Evolutionary conservation across 768 basidiomycete species (phyloP).

Genomic region (Pluteus cervinus): DNA sequence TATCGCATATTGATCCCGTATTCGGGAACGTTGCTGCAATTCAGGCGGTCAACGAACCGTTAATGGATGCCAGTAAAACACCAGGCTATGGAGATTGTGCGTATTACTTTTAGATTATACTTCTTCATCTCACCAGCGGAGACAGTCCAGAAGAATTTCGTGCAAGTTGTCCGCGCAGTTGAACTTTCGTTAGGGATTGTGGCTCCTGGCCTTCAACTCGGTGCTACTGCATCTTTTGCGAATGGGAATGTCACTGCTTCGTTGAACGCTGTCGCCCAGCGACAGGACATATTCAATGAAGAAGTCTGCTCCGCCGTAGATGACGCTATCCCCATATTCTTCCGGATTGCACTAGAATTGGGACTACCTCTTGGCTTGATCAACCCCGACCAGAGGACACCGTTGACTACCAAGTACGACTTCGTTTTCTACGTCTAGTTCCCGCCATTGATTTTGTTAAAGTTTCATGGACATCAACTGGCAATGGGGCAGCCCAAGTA

Average conservation of each 20-base stretch:
- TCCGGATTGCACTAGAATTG: not conserved
- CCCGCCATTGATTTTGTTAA: conserved; percentile 8
- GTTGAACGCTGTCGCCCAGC: conserved; percentile 12
- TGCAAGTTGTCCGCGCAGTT: conserved; percentile 57
- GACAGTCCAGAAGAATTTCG: conserved; percentile 66
- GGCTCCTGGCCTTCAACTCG: conserved; percentile 21
- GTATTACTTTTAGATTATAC: conserved; percentile 16
- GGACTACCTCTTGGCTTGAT: no score
- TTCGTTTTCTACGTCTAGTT: not conserved
- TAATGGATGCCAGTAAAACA: conserved; percentile 63
- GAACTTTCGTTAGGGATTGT: conserved; percentile 57
- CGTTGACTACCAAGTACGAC: conserved; percentile 32
- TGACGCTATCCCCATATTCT: not conserved
- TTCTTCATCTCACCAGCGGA: not conserved
- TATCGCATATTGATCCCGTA: conserved; percentile 63
- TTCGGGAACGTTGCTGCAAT: conserved; percentile 65
- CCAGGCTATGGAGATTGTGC: conserved; percentile 67
- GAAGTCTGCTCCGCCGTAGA: conserved; percentile 16
- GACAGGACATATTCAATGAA: conserved; percentile 15
- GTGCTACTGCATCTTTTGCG: conserved; percentile 10
- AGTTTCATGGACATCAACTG: conserved; percentile 83
- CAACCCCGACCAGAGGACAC: conserved; percentile 7
- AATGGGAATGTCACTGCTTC: conserved; percentile 23
- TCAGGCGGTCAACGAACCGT: conserved; percentile 74
- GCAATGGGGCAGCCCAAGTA: conserved; percentile 65